Conservation (phyloP, 345 rosid genomes). For the Linum lewisii region DNA sequence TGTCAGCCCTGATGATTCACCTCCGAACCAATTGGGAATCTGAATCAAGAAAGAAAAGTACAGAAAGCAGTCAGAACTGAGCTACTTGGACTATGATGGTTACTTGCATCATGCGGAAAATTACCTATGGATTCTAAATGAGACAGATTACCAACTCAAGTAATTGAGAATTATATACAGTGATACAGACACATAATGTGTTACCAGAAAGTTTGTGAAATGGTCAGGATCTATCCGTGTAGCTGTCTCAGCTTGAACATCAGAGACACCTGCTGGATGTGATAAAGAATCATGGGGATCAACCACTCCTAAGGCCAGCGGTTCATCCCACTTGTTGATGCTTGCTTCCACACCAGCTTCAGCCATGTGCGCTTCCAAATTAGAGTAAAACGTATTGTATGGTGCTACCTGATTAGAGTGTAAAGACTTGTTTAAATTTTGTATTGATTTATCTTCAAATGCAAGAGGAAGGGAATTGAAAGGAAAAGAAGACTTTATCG, state of each 20-base stretch:
- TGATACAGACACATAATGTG: background rate
- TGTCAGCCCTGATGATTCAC: constrained; percentile 60
- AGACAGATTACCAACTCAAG: background rate
- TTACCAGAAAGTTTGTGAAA: constrained; percentile 84
- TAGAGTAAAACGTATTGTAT: constrained; percentile 82
- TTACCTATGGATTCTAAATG: background rate
- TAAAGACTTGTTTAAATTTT: background rate
- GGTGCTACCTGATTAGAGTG: constrained; percentile 72
- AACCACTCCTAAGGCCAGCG: constrained; percentile 70
- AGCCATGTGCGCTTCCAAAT: constrained; percentile 84
- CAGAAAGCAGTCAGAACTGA: background rate
- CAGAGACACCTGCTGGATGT: constrained; percentile 98
- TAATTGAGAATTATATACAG: constrained; percentile 1
- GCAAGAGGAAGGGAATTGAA: background rate
- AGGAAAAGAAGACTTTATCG: background rate
- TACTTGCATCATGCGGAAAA: too few species aligned
- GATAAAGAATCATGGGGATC: constrained; percentile 95
- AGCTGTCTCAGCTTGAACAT: constrained; percentile 86
- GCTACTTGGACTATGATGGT: background rate
- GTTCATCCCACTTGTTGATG: constrained; percentile 86
- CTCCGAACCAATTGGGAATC: constrained; percentile 92
- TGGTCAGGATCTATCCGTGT: constrained; percentile 80
- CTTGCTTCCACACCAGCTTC: constrained; percentile 77
- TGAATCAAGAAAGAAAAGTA: constrained; percentile 18
- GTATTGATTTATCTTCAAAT: background rate